Conservation (phyloP, 306 rosid species). For the Biancaea sappan region DNA sequence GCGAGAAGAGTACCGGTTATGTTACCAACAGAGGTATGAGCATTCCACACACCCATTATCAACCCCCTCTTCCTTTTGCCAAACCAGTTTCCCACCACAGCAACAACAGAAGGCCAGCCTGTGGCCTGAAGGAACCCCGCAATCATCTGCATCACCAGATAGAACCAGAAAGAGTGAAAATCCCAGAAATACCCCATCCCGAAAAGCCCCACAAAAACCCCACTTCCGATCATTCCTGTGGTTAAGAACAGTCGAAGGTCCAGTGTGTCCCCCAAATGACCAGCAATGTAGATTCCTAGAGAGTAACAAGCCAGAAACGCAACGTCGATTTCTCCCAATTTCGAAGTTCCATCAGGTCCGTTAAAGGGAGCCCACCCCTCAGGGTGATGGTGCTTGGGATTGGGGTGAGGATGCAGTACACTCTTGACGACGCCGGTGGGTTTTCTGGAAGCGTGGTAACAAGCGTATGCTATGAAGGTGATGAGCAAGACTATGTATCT, state of each 20-base stretch:
- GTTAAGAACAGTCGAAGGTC: constrained; percentile 70
- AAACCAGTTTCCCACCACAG: constrained; percentile 88
- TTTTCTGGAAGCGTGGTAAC: constrained; percentile 84
- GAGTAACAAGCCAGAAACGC: constrained; percentile 76
- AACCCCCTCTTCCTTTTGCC: constrained; percentile 78
- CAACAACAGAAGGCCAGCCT: constrained; percentile 91
- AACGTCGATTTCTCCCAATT: constrained; percentile 73
- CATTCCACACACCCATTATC: constrained; percentile 91
- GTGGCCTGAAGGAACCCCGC: constrained; percentile 88
- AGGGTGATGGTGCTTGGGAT: neutral
- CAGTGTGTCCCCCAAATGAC: constrained; percentile 70
- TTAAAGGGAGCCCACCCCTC: constrained; percentile 76
- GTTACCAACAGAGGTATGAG: constrained; percentile 84
- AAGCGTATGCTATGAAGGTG: constrained; percentile 72
- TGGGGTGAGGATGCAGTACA: constrained; percentile 57
- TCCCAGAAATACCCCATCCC: constrained; percentile 81
- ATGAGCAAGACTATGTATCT: constrained; percentile 59
- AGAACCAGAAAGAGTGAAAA: constrained; percentile 66
- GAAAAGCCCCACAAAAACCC: constrained; percentile 60
- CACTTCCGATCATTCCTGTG: constrained; percentile 76
- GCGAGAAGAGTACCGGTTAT: constrained; percentile 77
- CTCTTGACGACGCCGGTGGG: constrained; percentile 72
- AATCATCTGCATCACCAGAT: constrained; percentile 65
- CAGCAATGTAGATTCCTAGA: constrained; percentile 72
- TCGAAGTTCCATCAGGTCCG: constrained; percentile 59